Evolutionary conservation across 495 filamentous ascomycete species (phyloP).

Genomic region (Paragyromitra xinjiangensis): DNA sequence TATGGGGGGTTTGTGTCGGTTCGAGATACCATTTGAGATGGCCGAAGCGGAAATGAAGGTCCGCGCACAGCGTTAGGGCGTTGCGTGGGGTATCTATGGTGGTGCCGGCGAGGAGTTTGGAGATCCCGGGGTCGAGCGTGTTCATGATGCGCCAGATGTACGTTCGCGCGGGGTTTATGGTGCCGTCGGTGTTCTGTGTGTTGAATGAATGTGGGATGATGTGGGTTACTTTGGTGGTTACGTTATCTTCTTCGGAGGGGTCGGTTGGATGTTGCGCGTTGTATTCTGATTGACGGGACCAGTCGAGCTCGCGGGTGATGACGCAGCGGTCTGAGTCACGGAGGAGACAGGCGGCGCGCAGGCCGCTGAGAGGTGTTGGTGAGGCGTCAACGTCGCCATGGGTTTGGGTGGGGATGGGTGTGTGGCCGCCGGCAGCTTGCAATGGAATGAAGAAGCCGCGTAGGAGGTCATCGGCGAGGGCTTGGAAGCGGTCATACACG

Average conservation of each 20-base stretch:
- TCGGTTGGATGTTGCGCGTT: not conserved
- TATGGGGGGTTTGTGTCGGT: not conserved
- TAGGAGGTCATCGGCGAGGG: not conserved
- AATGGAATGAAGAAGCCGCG: constrained; percentile 6
- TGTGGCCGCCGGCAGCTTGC: not conserved
- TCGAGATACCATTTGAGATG: constrained; percentile 11
- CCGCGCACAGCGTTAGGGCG: not conserved
- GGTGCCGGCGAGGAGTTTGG: not conserved
- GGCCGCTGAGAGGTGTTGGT: not conserved
- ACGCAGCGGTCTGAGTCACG: not conserved
- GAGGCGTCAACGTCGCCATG: not conserved
- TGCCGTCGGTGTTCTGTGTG: not conserved
- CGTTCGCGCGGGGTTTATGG: not conserved
- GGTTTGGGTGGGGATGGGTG: not conserved
- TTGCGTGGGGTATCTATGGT: not conserved
- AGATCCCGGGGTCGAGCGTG: constrained; percentile 15
- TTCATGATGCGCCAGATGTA: constrained; percentile 4
- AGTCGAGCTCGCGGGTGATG: not conserved
- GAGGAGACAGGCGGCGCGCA: not conserved
- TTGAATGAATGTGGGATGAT: constrained; percentile 6
- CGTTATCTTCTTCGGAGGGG: not conserved
- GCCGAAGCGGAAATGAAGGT: not conserved
- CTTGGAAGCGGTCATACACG: not conserved
- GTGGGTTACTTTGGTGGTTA: not conserved
- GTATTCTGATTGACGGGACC: not conserved